phyloP scores from a whole-genome alignment of 495 filamentous ascomycete species.

The Chaetomidium leptoderma region DNA sequence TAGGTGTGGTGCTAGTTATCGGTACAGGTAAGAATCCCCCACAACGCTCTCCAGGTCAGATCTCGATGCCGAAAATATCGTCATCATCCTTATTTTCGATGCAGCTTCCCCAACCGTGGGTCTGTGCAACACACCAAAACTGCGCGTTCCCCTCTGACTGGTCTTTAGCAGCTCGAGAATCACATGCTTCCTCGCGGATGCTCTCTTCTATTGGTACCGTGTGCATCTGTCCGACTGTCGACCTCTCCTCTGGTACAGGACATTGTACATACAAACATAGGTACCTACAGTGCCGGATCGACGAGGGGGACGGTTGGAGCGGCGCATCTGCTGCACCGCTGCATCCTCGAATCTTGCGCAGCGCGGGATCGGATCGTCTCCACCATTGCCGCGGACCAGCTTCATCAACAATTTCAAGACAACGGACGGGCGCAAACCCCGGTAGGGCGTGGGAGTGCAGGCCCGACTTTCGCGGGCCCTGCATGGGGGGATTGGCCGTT shows the following conservation, averaged over 20 bases:
- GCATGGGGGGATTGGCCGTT: neutral
- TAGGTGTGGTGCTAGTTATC: too few relatives aligned
- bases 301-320: conserved; percentile 6
- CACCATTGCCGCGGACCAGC: conserved; percentile 14
- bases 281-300: neutral
- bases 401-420: conserved; percentile 17
- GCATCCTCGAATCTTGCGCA: conserved; percentile 15
- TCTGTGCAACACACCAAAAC: neutral
- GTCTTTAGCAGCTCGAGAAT: neutral
- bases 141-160: neutral
- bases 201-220: too few relatives aligned
- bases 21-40: too few relatives aligned
- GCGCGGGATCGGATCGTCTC: conserved; percentile 11
- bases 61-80: neutral
- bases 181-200: too few relatives aligned
- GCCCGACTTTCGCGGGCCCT: conserved; percentile 19
- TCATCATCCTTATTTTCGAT: neutral
- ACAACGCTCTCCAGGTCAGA: too few relatives aligned
- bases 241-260: too few relatives aligned
- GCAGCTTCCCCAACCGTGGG: conserved; percentile 13
- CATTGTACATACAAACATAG: too few relatives aligned
- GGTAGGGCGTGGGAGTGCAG: conserved; percentile 13
- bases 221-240: too few relatives aligned
- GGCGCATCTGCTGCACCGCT: conserved; percentile 7
- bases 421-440: conserved; percentile 15